phyloP scores from a whole-genome alignment of 78 protist genomes.

The Paratrimastix pyriformis region DNA sequence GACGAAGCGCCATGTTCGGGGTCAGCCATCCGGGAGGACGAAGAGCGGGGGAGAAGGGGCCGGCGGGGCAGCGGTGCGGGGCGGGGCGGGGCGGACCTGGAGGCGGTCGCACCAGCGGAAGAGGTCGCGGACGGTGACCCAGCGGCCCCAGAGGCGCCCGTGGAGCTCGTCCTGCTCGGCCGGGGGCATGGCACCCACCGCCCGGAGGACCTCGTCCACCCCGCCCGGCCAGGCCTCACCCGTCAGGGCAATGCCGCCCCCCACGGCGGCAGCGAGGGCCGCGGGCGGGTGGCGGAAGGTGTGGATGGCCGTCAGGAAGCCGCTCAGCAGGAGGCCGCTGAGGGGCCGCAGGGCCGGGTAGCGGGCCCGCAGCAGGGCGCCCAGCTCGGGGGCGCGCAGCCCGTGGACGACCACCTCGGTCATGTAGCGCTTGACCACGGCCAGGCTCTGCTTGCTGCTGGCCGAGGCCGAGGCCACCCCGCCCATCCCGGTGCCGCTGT shows the following conservation, averaged over 20 bases:
- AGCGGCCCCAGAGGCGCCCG: background rate
- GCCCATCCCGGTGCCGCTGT: background rate
- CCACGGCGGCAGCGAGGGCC: too few relatives aligned
- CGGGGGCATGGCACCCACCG: too few relatives aligned
- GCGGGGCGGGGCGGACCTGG: background rate
- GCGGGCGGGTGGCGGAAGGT: too few relatives aligned
- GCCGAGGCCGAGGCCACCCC: background rate
- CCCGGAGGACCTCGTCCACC: background rate
- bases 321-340: background rate
- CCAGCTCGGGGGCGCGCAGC: constrained; percentile 27
- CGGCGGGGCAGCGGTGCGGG: background rate
- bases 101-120: too few relatives aligned
- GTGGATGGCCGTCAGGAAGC: background rate
- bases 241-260: too few relatives aligned
- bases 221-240: background rate
- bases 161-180: background rate
- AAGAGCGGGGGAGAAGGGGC: background rate
- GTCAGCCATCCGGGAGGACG: background rate
- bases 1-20: background rate
- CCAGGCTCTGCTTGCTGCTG: too few relatives aligned
- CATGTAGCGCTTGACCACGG: too few relatives aligned
- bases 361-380: constrained; percentile 16
- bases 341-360: background rate
- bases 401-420: constrained; percentile 36
- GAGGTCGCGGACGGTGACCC: background rate